These are phyloP conservation scores for Kwoniella bestiolae DNA, from an alignment of 768 basidiomycete species.

Conservation along the genomic window DNA sequence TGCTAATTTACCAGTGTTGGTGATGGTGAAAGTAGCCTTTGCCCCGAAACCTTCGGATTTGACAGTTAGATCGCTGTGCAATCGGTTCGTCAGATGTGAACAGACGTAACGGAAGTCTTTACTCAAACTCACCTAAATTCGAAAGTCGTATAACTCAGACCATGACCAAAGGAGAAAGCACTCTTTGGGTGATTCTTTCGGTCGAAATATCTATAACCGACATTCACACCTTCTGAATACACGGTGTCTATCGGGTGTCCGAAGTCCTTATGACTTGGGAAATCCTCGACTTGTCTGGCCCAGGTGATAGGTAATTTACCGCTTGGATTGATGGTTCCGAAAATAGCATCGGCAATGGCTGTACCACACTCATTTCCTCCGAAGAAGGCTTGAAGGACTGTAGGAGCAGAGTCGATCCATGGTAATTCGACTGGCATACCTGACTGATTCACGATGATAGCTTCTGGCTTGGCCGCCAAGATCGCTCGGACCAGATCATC, in stretches of 20 bases:
- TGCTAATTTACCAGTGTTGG: constrained; percentile 63
- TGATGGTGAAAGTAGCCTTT: constrained; percentile 61
- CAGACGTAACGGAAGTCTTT: too few relatives aligned
- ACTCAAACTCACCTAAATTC: constrained; percentile 39
- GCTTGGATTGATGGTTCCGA: constrained; percentile 47
- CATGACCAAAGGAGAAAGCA: constrained; percentile 54
- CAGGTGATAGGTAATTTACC: constrained; percentile 47
- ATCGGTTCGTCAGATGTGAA: not conserved
- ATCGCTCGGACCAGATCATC: constrained; percentile 48
- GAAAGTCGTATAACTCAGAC: constrained; percentile 51
- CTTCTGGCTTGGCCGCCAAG: constrained; percentile 40
- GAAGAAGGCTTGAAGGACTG: constrained; percentile 64
- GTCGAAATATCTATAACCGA: constrained; percentile 55
- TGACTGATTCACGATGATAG: constrained; percentile 42
- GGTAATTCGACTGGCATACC: constrained; percentile 68
- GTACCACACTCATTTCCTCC: constrained; percentile 51
- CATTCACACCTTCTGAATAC: constrained; percentile 50
- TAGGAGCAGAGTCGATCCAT: constrained; percentile 65
- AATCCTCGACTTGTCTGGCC: constrained; percentile 30
- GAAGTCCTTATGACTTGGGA: constrained; percentile 23
- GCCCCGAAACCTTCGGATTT: constrained; percentile 43
- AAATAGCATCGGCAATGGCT: constrained; percentile 52
- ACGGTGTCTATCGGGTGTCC: constrained; percentile 42
- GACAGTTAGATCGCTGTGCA: constrained; percentile 31
- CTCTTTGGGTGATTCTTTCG: constrained; percentile 40